Evolutionary conservation across 2,329 filamentous ascomycete genomes (phyloP).

Genomic region (Calonectria crousiana): DNA sequence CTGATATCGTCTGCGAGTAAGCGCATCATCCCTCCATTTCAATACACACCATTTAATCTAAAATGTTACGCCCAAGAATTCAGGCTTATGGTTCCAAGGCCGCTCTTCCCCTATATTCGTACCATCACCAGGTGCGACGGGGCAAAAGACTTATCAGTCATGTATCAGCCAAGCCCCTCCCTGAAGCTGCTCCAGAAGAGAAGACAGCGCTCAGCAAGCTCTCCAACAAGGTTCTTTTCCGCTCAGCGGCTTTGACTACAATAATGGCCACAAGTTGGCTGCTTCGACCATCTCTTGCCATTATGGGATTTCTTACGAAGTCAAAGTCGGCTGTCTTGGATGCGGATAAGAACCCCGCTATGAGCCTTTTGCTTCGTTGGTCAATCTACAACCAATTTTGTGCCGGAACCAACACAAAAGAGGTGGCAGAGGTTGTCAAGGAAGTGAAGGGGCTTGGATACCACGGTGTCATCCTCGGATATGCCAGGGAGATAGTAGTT

Average conservation of each 20-base stretch:
- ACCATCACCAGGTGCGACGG: not conserved
- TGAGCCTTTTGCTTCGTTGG: slow-evolving; percentile 58
- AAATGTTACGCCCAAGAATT: slow-evolving; percentile 24
- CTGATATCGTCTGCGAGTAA: not conserved
- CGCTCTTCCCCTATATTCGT: not conserved
- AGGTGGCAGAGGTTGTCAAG: slow-evolving; percentile 59
- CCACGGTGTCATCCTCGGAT: slow-evolving; percentile 65
- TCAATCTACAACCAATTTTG: slow-evolving; percentile 69
- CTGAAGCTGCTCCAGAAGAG: not conserved
- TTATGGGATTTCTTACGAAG: slow-evolving; percentile 39
- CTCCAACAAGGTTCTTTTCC: slow-evolving; percentile 37
- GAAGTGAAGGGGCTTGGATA: slow-evolving; percentile 63
- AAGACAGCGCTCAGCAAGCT: slow-evolving; percentile 37
- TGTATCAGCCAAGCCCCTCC: slow-evolving; percentile 15
- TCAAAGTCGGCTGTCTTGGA: slow-evolving; percentile 53
- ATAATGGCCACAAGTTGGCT: slow-evolving; percentile 44
- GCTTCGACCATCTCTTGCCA: slow-evolving; percentile 40
- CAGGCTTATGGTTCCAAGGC: not conserved
- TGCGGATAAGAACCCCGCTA: slow-evolving; percentile 53
- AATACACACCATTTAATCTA: not conserved
- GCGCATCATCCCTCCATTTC: not conserved
- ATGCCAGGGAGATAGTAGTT: slow-evolving; percentile 62
- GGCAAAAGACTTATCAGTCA: slow-evolving; percentile 14
- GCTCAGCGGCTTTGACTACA: slow-evolving; percentile 43
- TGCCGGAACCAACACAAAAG: slow-evolving; percentile 61